Evolutionary conservation across 345 rosid species (phyloP), one percentile per base, ranked within the genome.

Genomic region (Mallotus nudiflorus): DNA sequence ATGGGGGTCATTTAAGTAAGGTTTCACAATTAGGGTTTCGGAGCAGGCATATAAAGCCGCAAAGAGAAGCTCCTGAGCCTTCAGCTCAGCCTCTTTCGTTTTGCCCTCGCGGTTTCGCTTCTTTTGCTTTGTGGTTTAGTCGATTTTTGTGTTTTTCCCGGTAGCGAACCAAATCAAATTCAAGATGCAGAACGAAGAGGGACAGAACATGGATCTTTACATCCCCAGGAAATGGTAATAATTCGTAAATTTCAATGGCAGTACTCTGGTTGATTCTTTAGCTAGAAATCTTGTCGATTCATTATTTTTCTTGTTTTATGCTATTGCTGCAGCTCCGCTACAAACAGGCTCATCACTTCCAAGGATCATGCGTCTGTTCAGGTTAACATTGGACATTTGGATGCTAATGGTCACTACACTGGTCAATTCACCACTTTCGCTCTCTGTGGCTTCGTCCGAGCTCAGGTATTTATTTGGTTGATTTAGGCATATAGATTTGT

Each of bases 141-240:
- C 22, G 40, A 52, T 25, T 40, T 59, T 55, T 31, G 6, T n/a
- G n/a, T n/a, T n/a, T n/a, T n/a, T n/a, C n/a, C n/a, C n/a, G 27
- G 14, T 3, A 63, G 16, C 44, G 5, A 33, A 59, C 19, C 37
- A 24, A 49, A 37, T 1, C 67, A 25, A 42, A 42, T 42, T 12
- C 84, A 90, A 85, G 84, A 92, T 95, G 99, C 96, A 95, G 86
- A 95, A 92, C 91, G 97, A 95, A 31, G 97, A 90, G 71, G 98
- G 97, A 4, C 83, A 86, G 4, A 77, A 81, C 75, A 91, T 90
- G 73, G 97, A 94, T 74, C 92, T 94, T 9, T 91, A 88, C 88
- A 90, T 88, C 81, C 97, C 97, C 20, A 86, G 98, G 73, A 94
- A 94, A 71, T 91, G 97, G 97, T 94, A 78, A 27, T 42, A 29